Percentiles rank a stretch among this genome's conserved stretches.
phyloP scores from a whole-genome alignment of 805 yeast species.

The Pichia thaimueangensis region DNA sequence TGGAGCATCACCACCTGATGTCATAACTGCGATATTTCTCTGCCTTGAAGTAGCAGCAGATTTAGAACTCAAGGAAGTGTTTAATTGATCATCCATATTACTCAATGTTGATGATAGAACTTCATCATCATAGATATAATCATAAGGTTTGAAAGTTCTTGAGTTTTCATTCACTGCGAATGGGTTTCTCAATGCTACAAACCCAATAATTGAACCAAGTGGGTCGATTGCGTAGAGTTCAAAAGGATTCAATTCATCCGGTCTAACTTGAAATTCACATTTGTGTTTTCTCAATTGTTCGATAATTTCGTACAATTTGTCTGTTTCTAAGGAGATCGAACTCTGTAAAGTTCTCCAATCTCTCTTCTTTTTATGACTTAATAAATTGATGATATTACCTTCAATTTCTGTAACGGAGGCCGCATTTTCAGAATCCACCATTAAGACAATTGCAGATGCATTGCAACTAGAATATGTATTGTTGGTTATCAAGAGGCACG shows the following conservation, averaged over 20 bases:
- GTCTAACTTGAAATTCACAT: conserved; percentile 49
- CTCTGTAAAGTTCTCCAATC: conserved; percentile 49
- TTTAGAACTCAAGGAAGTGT: background rate
- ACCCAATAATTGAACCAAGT: conserved; percentile 74
- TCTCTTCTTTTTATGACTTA: conserved; percentile 23
- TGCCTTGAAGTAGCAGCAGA: background rate
- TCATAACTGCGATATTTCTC: conserved; percentile 66
- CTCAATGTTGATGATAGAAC: background rate
- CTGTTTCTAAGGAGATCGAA: conserved; percentile 40
- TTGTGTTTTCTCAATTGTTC: conserved; percentile 28
- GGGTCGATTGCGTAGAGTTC: conserved; percentile 81
- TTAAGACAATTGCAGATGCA: conserved; percentile 17
- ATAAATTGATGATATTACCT: conserved; percentile 25
- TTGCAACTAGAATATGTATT: background rate
- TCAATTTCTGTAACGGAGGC: conserved; percentile 22
- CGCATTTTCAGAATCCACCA: conserved; percentile 23
- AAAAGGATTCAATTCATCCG: conserved; percentile 66
- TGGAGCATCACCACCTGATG: conserved; percentile 79
- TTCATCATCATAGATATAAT: conserved; percentile 2
- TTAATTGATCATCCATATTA: background rate
- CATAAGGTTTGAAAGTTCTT: conserved; percentile 11
- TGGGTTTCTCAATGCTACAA: conserved; percentile 57
- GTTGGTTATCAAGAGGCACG: conserved; percentile 2
- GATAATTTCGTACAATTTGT: conserved; percentile 35
- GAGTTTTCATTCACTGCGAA: conserved; percentile 29